These are phyloP conservation scores for Astragalus glycyphyllos DNA, from an alignment of 306 rosid genomes.

Conservation along the genomic window DNA sequence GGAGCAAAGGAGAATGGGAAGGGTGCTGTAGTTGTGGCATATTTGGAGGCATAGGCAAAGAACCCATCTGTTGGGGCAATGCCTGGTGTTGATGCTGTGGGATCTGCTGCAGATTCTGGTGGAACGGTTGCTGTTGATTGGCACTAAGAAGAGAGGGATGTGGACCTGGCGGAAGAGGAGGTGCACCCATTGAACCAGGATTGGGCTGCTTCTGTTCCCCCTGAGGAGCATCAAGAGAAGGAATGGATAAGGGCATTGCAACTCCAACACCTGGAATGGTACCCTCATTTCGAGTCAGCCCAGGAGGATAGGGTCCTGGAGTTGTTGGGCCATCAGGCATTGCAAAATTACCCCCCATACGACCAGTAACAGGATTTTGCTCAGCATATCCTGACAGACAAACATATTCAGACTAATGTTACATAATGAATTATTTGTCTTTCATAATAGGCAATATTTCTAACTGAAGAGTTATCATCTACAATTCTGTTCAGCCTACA, in stretches of 20 bases:
- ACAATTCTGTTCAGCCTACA: slow-evolving; percentile 24
- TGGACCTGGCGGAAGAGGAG: slow-evolving; percentile 99
- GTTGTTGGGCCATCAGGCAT: slow-evolving; percentile 83
- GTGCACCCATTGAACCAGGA: slow-evolving; percentile 81
- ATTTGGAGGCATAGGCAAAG: slow-evolving; percentile 78
- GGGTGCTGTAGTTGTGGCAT: slow-evolving; percentile 86
- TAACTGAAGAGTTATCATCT: slow-evolving; percentile 23
- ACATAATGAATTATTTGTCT: slow-evolving; percentile 27
- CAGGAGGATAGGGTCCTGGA: slow-evolving; percentile 90
- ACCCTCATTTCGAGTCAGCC: slow-evolving; percentile 90
- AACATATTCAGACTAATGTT: slow-evolving; percentile 36
- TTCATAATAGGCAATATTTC: slow-evolving; percentile 8
- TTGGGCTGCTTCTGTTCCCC: slow-evolving; percentile 89
- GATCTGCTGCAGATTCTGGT: slow-evolving; percentile 87
- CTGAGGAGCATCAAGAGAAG: slow-evolving; percentile 72
- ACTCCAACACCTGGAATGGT: slow-evolving; percentile 96
- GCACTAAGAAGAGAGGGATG: slow-evolving; percentile 92
- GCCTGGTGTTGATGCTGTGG: slow-evolving; percentile 83
- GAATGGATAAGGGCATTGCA: slow-evolving; percentile 85
- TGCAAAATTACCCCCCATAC: slow-evolving; percentile 68
- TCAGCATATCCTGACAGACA: slow-evolving; percentile 78
- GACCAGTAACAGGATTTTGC: slow-evolving; percentile 79
- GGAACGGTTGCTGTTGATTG: slow-evolving; percentile 88
- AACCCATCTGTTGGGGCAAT: slow-evolving; percentile 76
- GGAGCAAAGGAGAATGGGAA: slow-evolving; percentile 86